Evolutionary conservation across 176 grass and related monocot genomes (phyloP), one percentile per base, ranked within the genome.

Genomic region (Tuctoria greenei): DNA sequence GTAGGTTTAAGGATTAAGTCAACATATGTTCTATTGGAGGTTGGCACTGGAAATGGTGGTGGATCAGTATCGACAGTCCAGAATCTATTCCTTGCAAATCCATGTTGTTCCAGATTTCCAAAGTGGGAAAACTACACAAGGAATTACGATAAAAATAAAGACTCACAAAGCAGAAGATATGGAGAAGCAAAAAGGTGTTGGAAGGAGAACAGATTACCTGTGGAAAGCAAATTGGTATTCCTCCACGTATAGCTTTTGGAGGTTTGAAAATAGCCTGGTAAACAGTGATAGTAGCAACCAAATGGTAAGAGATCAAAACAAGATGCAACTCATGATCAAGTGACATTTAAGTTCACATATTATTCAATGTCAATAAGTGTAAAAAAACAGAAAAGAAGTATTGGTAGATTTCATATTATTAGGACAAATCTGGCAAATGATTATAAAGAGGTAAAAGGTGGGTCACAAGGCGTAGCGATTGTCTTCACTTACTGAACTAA

Each of bases 171-270:
- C 11, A 79, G 45, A 79, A 79, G 23, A 73, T 41, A 74, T 44
- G 66, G 57, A 67, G 59, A 88, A 64, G 50, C n/a, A n/a, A n/a
- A 59, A 37, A 72, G 35, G 24, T 75, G 18, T 25, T 31, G 7
- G 47, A 55, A 79, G 20, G 47, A 71, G 44, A 82, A 34, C 42
- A 40, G 45, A 31, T 36, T 56, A 95, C 86, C 84, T 93, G 91
- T 65, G 88, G 91, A 86, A 94, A 95, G 69, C 92, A 95, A 21
- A 95, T 95, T 67, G 92, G 89, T 78, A 95, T 95, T 64, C 92
- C 92, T 54, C 92, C 92, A 8, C 92, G 85, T 41, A 95, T 95
- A 69, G 92, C 83, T 89, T 95, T 91, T 36, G 89, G 92, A 61
- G 89, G 86, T 82, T 91, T 91, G 61, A 91, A 95, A 79, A 91